Evolutionary conservation across 305 asterid species (phyloP).

Genomic region (Ilex paraguariensis): DNA sequence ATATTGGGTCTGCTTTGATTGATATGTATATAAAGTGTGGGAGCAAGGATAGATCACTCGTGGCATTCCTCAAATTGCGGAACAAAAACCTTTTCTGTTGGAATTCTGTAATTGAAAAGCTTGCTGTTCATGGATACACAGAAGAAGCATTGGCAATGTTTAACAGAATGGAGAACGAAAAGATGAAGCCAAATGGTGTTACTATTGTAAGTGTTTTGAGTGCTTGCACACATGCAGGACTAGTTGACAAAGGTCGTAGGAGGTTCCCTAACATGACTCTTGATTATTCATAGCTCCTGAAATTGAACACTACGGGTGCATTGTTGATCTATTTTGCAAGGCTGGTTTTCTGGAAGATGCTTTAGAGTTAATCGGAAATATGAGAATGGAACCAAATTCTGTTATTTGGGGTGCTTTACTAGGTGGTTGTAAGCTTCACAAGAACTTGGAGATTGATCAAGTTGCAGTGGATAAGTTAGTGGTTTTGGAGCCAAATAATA

Average conservation of each 20-base stretch:
- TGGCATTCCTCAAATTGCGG: constrained; percentile 52
- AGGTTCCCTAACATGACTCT: constrained; percentile 42
- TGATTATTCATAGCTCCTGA: constrained; percentile 38
- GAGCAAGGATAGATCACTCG: constrained; percentile 50
- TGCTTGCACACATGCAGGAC: constrained; percentile 70
- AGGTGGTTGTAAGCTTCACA: constrained; percentile 61
- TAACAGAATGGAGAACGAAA: constrained; percentile 44
- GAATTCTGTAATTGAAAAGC: constrained; percentile 70
- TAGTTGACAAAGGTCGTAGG: constrained; percentile 49
- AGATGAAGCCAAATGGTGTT: constrained; percentile 52
- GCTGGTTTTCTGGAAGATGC: constrained; percentile 66
- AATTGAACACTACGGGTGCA: constrained; percentile 62
- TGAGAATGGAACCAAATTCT: constrained; percentile 60
- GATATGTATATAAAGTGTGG: constrained; percentile 84
- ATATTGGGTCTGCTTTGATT: constrained; percentile 57
- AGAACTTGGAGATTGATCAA: constrained; percentile 57
- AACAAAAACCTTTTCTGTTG: constrained; percentile 62
- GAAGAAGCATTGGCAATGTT: constrained; percentile 49
- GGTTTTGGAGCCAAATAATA: constrained; percentile 50
- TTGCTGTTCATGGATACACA: constrained; percentile 60
- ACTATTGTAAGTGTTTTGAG: constrained; percentile 57
- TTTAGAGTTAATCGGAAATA: constrained; percentile 36
- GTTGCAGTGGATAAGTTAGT: constrained; percentile 42
- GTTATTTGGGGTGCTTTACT: constrained; percentile 68
- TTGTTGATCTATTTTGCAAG: constrained; percentile 52